Base-by-base conservation (phyloP, 768 basidiomycete species). In the Lyophyllum semitale region DNA sequence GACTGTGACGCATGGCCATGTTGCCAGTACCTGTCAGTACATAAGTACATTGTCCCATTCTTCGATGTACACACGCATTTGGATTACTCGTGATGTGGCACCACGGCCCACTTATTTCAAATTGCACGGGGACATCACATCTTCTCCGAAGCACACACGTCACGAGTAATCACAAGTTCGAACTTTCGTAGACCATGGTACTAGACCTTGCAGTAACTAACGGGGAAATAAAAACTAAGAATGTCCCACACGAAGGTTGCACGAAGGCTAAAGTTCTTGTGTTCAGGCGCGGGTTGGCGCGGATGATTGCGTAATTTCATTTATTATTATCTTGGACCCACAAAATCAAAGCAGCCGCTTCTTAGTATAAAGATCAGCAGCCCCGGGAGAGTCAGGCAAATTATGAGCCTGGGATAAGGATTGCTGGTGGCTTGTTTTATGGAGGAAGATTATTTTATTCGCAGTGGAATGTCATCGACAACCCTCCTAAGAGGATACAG, bases 1-100 rank as follows among this genome's bases (percentile, higher is more conserved):
- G 68, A 78, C 60, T 33, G 27, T 27, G 40, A 7, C 37, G 26
- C 12, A 22, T 25, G 35, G 18, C 22, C 12, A 6, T 48, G 17
- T 25, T 25, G 33, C 18, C 25, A 8, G 32, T 17, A 27, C 35
- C 23, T 22, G 40, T 37, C 17, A 51, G 48, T 35, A n/a, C n/a
- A n/a, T 26, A 41, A 44, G 8, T 26, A 26, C 18, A 27, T n/a
- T 32, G 12, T 48, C 3, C 27, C 2, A 40, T 2, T 40, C 37
- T 40, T 41, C 15, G 29, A 55, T 49, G 26, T 27, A 33, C 32
- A 38, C 43, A 56, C 48, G 45, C 33, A 56, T 45, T 18, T 54
- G 45, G 44, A 56, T 45, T 18, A 50, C 37, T 51, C 42, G n/a
- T 18, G 23, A 32, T 35, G 47, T 27, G 18, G 11, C 22, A 29